Evolutionary conservation across 2,329 filamentous ascomycete genomes (phyloP).

Genomic region (Cytospora piceicola): DNA sequence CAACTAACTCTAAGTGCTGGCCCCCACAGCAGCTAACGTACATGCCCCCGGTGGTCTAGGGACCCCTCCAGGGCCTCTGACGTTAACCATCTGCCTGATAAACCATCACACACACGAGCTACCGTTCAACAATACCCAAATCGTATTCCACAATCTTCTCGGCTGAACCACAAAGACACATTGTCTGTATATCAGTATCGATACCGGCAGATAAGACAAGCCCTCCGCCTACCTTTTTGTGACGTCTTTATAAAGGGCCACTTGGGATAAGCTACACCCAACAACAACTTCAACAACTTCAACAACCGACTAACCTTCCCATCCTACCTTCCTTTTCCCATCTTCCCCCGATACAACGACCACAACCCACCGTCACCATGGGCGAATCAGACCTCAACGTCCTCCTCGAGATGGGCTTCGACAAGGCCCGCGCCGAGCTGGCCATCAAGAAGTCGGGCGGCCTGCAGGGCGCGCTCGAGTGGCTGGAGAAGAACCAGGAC

Average conservation of each 20-base stretch:
- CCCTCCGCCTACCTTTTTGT: neutral
- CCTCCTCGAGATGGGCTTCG: constrained; percentile 77
- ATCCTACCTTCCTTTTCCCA: constrained; percentile 10
- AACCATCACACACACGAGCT: neutral
- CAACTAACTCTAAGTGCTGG: neutral
- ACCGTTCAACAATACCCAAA: neutral
- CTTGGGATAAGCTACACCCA: neutral
- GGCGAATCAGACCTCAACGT: constrained; percentile 63
- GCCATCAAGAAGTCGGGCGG: constrained; percentile 84
- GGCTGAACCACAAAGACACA: neutral
- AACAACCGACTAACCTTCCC: constrained; percentile 21
- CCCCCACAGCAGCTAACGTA: constrained; percentile 1
- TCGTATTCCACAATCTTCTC: neutral
- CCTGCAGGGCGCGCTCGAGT: constrained; percentile 86
- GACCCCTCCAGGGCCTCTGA: neutral
- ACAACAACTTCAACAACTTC: neutral
- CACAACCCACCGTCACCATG: constrained; percentile 44
- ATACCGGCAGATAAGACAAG: neutral
- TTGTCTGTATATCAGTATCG: neutral
- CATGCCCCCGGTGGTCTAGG: neutral
- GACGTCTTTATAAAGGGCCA: neutral
- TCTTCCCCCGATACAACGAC: constrained; percentile 12
- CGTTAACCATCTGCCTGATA: neutral
- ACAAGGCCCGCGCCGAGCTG: constrained; percentile 77
- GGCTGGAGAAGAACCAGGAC: constrained; percentile 91